These are phyloP conservation scores for Corymbia citriodora DNA, from an alignment of 441 rosid genomes.

Conservation along the genomic window DNA sequence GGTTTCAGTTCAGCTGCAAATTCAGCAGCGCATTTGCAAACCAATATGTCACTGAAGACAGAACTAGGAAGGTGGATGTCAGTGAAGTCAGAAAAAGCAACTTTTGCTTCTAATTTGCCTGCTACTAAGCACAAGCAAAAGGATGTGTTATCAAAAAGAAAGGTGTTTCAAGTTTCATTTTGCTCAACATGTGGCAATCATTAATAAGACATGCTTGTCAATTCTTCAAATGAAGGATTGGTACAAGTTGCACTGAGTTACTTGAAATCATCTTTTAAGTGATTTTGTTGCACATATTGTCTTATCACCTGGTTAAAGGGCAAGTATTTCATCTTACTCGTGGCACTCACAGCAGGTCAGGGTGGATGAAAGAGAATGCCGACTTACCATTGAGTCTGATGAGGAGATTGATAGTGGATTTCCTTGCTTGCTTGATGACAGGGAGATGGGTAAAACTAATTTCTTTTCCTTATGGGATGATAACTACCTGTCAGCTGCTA, in stretches of 20 bases:
- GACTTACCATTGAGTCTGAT: conserved; percentile 55
- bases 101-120: conserved; percentile 9
- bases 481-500: not conserved
- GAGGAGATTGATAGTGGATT: conserved; percentile 79
- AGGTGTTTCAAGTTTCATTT: conserved; percentile 19
- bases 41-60: conserved; percentile 22
- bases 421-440: conserved; percentile 55
- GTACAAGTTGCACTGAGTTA: not conserved
- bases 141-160: conserved; percentile 17
- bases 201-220: not conserved
- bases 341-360: not conserved
- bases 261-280: not conserved
- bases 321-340: not conserved
- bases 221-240: not conserved
- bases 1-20: conserved; percentile 36
- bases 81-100: conserved; percentile 34
- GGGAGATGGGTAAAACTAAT: conserved; percentile 43
- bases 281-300: not conserved
- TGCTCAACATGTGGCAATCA: not conserved
- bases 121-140: conserved; percentile 15
- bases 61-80: conserved; percentile 63
- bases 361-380: conserved; percentile 40
- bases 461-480: not conserved
- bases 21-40: conserved; percentile 20
- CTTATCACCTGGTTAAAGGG: not conserved